Conservation (phyloP, 768 basidiomycete genomes). For the Melanogaster broomeanus region DNA sequence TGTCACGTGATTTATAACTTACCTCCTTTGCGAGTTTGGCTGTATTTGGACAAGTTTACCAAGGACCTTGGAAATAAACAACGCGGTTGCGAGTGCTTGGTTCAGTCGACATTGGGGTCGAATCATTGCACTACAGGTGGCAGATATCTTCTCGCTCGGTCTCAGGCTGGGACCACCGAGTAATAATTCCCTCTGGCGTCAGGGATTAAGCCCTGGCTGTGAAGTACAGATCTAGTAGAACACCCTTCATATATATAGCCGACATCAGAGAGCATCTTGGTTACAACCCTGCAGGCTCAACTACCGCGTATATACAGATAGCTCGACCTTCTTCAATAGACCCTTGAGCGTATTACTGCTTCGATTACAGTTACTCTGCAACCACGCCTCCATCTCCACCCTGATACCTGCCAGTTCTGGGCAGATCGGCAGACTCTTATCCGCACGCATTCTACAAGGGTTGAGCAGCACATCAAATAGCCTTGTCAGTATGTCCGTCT, state of each 20-base stretch:
- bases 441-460: conserved; percentile 58
- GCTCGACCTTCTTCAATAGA: conserved; percentile 78
- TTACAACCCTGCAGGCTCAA: neutral
- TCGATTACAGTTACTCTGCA: conserved; percentile 85
- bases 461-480: conserved; percentile 89
- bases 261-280: neutral
- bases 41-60: too few species aligned
- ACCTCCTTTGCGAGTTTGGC: too few species aligned
- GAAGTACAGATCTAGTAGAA: too few species aligned
- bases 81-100: too few species aligned
- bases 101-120: too few species aligned
- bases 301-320: conserved; percentile 42
- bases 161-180: too few species aligned
- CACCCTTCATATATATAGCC: neutral
- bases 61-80: neutral
- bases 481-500: conserved; percentile 79
- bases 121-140: too few species aligned
- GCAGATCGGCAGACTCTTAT: conserved; percentile 68
- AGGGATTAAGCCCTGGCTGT: neutral
- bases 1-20: conserved; percentile 7
- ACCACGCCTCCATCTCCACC: conserved; percentile 84
- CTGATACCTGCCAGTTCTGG: conserved; percentile 66
- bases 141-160: too few species aligned
- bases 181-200: too few species aligned
- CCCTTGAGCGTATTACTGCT: conserved; percentile 80